Evolutionary conservation across 2,329 filamentous ascomycete species (phyloP).

Genomic region (Trichoderma simmonsii): DNA sequence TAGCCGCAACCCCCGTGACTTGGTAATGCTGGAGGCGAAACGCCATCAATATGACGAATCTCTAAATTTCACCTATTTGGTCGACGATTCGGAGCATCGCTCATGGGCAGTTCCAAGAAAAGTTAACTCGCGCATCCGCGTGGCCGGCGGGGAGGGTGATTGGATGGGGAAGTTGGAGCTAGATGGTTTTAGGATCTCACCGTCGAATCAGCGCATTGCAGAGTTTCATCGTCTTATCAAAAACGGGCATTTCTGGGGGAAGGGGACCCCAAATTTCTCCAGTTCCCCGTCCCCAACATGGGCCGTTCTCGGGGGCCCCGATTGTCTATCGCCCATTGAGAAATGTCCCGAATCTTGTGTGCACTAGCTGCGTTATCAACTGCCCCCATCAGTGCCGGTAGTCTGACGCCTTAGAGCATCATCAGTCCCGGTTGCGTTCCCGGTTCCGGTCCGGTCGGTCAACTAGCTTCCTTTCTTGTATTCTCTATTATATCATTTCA

Average conservation of each 20-base stretch:
- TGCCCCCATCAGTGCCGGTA: slow-evolving; percentile 3
- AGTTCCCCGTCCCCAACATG: slow-evolving; percentile 13
- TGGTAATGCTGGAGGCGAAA: slow-evolving; percentile 7
- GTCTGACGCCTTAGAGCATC: slow-evolving; percentile 8
- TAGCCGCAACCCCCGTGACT: background rate
- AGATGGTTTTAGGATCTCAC: background rate
- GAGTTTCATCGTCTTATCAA: slow-evolving; percentile 14
- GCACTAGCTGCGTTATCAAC: slow-evolving; percentile 1
- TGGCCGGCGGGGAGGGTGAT: background rate
- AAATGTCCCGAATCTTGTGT: background rate
- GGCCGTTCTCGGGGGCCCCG: slow-evolving; percentile 11
- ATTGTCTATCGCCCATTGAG: slow-evolving; percentile 5
- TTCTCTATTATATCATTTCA: background rate
- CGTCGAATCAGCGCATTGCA: slow-evolving; percentile 8
- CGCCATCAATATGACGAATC: background rate
- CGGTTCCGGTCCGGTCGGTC: background rate
- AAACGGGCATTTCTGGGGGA: slow-evolving; percentile 16
- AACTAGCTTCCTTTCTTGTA: background rate
- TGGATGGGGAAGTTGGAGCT: background rate
- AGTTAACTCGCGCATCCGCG: background rate
- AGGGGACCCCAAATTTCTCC: slow-evolving; percentile 2
- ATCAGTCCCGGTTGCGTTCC: background rate
- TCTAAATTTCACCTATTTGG: background rate
- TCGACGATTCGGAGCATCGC: background rate
- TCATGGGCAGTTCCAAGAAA: background rate